Evolutionary conservation across 2,329 filamentous ascomycete genomes (phyloP).

Genomic region (Beauveria pseudobassiana): DNA sequence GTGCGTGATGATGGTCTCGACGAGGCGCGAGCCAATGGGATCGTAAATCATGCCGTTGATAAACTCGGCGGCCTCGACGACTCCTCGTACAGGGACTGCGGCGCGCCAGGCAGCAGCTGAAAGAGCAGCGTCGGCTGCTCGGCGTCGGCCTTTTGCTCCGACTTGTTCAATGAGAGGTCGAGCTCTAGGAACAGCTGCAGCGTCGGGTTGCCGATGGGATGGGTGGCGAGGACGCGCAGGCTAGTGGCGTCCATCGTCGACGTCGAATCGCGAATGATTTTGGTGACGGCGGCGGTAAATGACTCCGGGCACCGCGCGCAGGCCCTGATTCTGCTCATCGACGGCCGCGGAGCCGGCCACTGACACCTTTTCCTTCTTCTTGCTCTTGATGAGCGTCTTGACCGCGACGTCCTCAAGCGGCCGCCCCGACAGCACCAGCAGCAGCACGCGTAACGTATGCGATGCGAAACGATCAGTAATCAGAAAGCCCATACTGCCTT

Average conservation of each 20-base stretch:
- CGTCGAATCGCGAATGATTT: conserved; percentile 73
- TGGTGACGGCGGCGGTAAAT: conserved; percentile 69
- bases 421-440: conserved; percentile 78
- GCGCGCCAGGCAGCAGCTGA: conserved; percentile 69
- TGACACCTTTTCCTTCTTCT: conserved; percentile 79
- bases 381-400: conserved; percentile 76
- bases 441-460: conserved; percentile 77
- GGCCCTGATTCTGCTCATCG: conserved; percentile 35
- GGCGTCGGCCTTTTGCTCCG: conserved; percentile 37
- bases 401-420: conserved; percentile 63
- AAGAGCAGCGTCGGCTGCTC: conserved; percentile 54
- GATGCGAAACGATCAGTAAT: conserved; percentile 87
- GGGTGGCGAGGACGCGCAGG: conserved; percentile 75
- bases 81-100: conserved; percentile 61
- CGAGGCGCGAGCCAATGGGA: conserved; percentile 76
- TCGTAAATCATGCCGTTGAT: conserved; percentile 86
- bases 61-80: conserved; percentile 65
- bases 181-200: conserved; percentile 86
- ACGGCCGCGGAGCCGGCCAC: conserved; percentile 47
- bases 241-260: conserved; percentile 70
- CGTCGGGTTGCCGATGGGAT: conserved; percentile 85
- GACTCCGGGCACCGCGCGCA: conserved; percentile 65
- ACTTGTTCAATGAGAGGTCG: conserved; percentile 67
- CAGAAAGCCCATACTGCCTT: conserved; percentile 73
- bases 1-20: conserved; percentile 77